A percentile compares a stretch with the other conserved stretches of the same genome.
Conservation (phyloP, 495 filamentous ascomycete genomes). For the Annulohypoxylon maeteangense region DNA sequence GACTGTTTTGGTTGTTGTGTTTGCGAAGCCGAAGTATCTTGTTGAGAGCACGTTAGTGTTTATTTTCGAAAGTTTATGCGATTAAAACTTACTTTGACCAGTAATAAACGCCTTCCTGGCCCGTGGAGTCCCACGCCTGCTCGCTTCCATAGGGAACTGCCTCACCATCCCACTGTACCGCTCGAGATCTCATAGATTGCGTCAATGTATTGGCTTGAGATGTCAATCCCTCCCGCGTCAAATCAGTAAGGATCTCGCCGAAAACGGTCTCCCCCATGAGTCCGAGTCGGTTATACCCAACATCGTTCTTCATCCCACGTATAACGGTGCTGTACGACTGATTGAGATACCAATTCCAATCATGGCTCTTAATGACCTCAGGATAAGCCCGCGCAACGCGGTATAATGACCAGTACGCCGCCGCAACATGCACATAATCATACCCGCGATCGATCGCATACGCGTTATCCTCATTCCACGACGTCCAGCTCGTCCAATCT, state of each 20-base stretch:
- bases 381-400: slow-evolving; percentile 57
- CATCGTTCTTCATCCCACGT: slow-evolving; percentile 32
- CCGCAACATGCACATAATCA: slow-evolving; percentile 63
- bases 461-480: slow-evolving; percentile 55
- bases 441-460: slow-evolving; percentile 61
- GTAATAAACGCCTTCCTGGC: slow-evolving; percentile 66
- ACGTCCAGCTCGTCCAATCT: slow-evolving; percentile 54
- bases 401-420: slow-evolving; percentile 63
- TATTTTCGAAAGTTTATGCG: not conserved
- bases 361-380: slow-evolving; percentile 46
- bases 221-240: slow-evolving; percentile 54
- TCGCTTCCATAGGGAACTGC: slow-evolving; percentile 64
- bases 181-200: slow-evolving; percentile 54
- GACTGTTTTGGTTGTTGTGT: slow-evolving; percentile 58
- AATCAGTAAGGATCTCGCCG: slow-evolving; percentile 58
- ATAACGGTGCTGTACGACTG: slow-evolving; percentile 56
- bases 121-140: slow-evolving; percentile 66
- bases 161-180: slow-evolving; percentile 54
- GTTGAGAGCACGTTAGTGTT: not conserved
- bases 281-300: slow-evolving; percentile 53
- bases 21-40: slow-evolving; percentile 58
- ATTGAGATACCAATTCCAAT: slow-evolving; percentile 61
- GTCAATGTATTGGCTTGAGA: slow-evolving; percentile 51
- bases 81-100: slow-evolving; percentile 54
- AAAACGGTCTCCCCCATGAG: slow-evolving; percentile 66